Percentiles rank a stretch among this genome's conserved stretches.
Evolutionary conservation across 73 alveolate genomes (phyloP).

Genomic region (Vitrella brassicaformis): DNA sequence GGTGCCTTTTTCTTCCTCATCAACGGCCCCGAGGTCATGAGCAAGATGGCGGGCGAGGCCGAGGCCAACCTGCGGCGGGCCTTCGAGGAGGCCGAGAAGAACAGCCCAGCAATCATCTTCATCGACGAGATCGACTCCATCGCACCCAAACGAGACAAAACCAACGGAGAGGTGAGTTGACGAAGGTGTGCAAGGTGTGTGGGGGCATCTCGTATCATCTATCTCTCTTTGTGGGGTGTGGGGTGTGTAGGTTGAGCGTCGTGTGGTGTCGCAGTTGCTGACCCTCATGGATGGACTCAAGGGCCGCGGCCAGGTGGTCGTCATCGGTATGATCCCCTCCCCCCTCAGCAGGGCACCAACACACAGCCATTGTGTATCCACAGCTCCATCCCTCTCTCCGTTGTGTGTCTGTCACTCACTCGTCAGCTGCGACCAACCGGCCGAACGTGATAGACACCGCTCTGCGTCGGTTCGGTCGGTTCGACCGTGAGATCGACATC

Average conservation of each 20-base stretch:
- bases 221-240: too few relatives aligned
- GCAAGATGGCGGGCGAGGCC: constrained; percentile 99
- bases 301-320: constrained; percentile 49
- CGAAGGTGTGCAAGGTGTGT: constrained; percentile 60
- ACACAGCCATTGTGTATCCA: neutral
- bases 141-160: constrained; percentile 94
- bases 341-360: neutral
- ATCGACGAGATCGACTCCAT: constrained; percentile 93
- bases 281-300: constrained; percentile 79
- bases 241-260: constrained; percentile 91
- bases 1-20: constrained; percentile 80
- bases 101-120: constrained; percentile 89
- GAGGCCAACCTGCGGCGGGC: constrained; percentile 90
- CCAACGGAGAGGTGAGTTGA: constrained; percentile 78
- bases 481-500: constrained; percentile 87
- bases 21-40: constrained; percentile 83
- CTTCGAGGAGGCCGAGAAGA: constrained; percentile 92
- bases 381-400: neutral
- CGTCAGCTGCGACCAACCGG: constrained; percentile 84
- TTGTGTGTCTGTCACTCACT: constrained; percentile 37
- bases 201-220: constrained; percentile 70
- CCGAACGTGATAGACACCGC: constrained; percentile 93
- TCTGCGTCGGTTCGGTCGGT: constrained; percentile 89
- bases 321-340: constrained; percentile 17
- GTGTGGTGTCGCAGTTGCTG: constrained; percentile 87